Evolutionary conservation across 306 rosid genomes (phyloP).

Genomic region (Rosa lucieae): DNA sequence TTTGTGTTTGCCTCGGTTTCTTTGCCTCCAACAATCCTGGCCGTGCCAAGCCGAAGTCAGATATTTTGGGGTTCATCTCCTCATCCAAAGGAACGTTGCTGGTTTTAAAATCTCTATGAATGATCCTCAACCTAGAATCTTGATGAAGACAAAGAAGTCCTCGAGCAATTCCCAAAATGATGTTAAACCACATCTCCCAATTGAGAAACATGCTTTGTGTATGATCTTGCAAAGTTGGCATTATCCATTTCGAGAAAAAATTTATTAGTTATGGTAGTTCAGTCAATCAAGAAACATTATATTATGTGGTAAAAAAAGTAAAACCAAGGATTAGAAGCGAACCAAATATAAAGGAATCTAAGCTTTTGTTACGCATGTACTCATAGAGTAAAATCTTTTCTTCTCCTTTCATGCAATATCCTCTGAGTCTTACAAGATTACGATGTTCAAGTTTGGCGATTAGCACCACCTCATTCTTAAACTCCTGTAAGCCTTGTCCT

Average conservation of each 20-base stretch:
- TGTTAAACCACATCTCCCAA: conserved; percentile 60
- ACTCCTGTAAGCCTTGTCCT: conserved; percentile 67
- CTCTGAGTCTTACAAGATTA: conserved; percentile 67
- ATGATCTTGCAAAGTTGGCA: conserved; percentile 31
- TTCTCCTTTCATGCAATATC: conserved; percentile 61
- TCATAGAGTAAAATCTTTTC: conserved; percentile 72
- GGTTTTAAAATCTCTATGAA: conserved; percentile 65
- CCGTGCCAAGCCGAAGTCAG: conserved; percentile 60
- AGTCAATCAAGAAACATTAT: background rate
- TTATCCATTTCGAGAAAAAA: conserved; percentile 16
- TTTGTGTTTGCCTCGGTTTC: conserved; percentile 49
- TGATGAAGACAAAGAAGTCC: conserved; percentile 72
- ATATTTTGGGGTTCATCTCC: conserved; percentile 69
- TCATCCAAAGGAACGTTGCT: conserved; percentile 61
- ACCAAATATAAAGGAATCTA: conserved; percentile 72
- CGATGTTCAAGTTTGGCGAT: conserved; percentile 76
- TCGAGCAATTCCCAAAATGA: conserved; percentile 63
- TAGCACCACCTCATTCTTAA: conserved; percentile 69
- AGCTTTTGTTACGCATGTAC: conserved; percentile 69
- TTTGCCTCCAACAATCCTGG: conserved; percentile 62
- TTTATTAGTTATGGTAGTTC: background rate
- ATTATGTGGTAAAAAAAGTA: background rate
- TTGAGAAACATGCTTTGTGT: conserved; percentile 34
- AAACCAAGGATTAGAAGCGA: conserved; percentile 13
- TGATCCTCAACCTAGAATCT: conserved; percentile 73